Evolutionary conservation across 2,329 filamentous ascomycete species (phyloP), one percentile per base, ranked within the genome.

Genomic region (Arthrobotrys conoides): DNA sequence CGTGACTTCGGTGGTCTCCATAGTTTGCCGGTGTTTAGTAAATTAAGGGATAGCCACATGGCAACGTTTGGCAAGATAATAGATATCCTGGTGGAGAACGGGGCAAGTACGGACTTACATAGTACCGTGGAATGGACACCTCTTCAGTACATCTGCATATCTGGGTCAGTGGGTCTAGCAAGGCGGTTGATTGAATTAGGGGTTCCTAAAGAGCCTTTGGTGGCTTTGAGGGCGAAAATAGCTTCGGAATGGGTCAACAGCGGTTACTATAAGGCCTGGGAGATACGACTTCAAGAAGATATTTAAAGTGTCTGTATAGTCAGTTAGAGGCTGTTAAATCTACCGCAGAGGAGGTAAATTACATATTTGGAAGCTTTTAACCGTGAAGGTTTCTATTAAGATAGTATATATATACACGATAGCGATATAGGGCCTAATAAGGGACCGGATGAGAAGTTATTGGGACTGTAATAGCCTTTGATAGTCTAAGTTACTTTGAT

Each of bases 61-160:
- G 63, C 71, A 10, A 80, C 76, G 0, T 64, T 81, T 36, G 18
- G 49, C 6, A 76, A 80, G 5, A 64, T 81, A 5, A 69, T 82
- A 6, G 73, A 79, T 12, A 80, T 81, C 46, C 53, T 82, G 2
- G 57, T 82, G 0, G 71, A 80, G 8, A 65, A 76, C 8, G 81
- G 80, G 0, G 80, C 75, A 22, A 57, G 59, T 10, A 66, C 72
- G 30, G 66, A 71, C 9, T 24, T 64, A 5, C 12, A 49, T 9
- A 36, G n/a, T 20, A 55, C n/a, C 9, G 67, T 24, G 0, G 38
- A 20, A 36, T 80, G 71, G 67, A 76, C 72, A 2, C 71, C 71
- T 0, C 24, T 76, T 33, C 71, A 76, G 20, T 79, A 73, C 30
- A 41, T 76, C 10, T 76, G 66, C 33, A 49, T 76, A 0, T 64